Percentiles rank a stretch among this genome's conserved stretches.
Evolutionary conservation across 805 yeast genomes (phyloP).

Genomic region (Metschnikowia sp.): DNA sequence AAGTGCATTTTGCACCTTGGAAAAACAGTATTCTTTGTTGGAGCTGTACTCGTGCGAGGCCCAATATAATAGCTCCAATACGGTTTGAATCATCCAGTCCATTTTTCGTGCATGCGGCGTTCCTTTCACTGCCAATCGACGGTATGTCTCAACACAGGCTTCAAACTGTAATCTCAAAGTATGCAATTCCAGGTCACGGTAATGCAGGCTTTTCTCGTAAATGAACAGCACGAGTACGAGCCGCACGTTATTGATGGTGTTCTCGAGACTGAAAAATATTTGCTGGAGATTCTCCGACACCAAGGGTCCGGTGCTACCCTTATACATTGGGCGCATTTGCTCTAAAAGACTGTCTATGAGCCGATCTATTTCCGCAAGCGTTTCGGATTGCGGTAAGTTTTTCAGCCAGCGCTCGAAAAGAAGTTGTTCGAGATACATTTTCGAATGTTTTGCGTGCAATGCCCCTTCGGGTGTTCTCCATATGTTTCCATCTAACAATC

Average conservation of each 20-base stretch:
- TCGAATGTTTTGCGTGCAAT: neutral
- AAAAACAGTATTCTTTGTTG: neutral
- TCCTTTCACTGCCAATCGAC: neutral
- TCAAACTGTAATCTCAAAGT: neutral
- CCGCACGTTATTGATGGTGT: neutral
- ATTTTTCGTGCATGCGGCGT: neutral
- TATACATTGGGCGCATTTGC: neutral
- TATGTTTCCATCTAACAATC: neutral
- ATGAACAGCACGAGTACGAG: neutral
- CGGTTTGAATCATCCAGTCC: neutral
- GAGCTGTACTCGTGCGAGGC: neutral
- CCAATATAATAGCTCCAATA: slow-evolving; percentile 1
- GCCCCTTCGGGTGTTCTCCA: neutral
- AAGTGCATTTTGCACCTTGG: slow-evolving; percentile 2
- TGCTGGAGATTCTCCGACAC: neutral
- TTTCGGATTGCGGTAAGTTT: too few species aligned
- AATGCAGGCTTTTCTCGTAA: neutral
- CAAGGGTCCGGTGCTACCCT: neutral
- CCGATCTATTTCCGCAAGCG: neutral
- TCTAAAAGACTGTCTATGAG: neutral
- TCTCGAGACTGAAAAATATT: neutral
- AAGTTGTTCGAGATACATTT: slow-evolving; percentile 4
- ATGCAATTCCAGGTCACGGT: neutral
- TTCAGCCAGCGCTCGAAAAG: slow-evolving; percentile 5
- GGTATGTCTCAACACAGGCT: neutral